Evolutionary conservation across 192 early-diverging fungal species (phyloP), one percentile per base, ranked within the genome.

Genomic region (Geranomyces michiganensis): DNA sequence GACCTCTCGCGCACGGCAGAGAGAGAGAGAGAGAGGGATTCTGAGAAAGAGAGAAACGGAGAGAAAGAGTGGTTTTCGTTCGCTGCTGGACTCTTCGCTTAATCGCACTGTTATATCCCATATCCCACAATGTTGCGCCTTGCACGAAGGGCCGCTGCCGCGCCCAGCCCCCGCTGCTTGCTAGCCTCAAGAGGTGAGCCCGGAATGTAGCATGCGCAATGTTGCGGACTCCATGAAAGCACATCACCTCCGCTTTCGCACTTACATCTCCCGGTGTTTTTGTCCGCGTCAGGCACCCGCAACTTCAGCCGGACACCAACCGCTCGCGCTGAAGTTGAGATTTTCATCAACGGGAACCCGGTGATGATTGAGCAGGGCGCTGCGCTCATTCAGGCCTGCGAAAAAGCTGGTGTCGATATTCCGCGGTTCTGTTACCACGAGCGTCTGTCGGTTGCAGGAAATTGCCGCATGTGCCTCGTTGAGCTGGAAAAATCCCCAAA

Each of bases 391-490:
- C 97, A 99, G 84, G 97, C 97, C 24, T 95, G 94, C 71, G 97
- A 99, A 67, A 90, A 93, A 80, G 94, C 92, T 45, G 96, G 96
- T 27, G 93, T 92, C 67, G 91, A 91, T 68, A 92, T 94, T 75
- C 93, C 92, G 26, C 79, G 88, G 17, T 90, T 92, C 75, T 87
- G 89, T 79, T 91, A 91, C 85, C 90, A 92, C 84, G 93, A 96
- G 77, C 92, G 97, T 46, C 86, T 99, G 45, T 91, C 93, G 14
- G 86, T 99, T 60, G 97, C 97, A 13, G 97, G 97, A 76, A 99
- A 99, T 89, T 99, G 97, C 78, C 92, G 97, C 77, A 98, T 99
- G 96, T 99, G 97, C 77, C 87, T 99, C 66, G 96, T 99, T 32
- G 97, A 99, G 84, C 82, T 99, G 36, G 96, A 96, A 80, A 94